Evolutionary conservation across 176 grass and related monocot species (phyloP).

Genomic region (Saccharum spontaneum): DNA sequence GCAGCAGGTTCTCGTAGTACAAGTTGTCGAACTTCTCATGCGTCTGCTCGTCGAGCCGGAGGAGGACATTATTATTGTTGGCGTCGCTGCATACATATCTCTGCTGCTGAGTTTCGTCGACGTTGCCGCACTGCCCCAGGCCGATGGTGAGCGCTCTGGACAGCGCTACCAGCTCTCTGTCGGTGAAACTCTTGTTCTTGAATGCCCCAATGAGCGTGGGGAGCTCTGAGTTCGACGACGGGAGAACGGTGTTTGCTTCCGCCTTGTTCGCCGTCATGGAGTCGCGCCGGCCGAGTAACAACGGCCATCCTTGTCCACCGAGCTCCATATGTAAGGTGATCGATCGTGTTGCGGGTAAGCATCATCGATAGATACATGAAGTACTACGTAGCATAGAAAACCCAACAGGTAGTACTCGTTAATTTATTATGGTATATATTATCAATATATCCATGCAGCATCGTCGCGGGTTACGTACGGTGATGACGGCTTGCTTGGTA

Average conservation of each 20-base stretch:
- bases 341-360: too few relatives aligned
- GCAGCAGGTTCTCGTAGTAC: conserved; percentile 46
- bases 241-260: conserved; percentile 51
- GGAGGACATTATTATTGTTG: too few relatives aligned
- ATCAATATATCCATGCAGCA: too few relatives aligned
- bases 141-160: conserved; percentile 78
- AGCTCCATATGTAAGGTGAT: not conserved
- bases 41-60: conserved; percentile 37
- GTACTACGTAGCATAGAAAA: too few relatives aligned
- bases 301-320: not conserved
- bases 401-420: too few relatives aligned
- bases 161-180: conserved; percentile 48
- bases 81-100: not conserved
- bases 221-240: conserved; percentile 24
- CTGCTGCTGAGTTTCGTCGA: not conserved
- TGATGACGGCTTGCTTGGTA: too few relatives aligned
- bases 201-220: conserved; percentile 38
- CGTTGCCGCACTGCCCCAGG: conserved; percentile 38
- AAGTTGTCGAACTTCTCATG: conserved; percentile 41
- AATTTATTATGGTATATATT: too few relatives aligned
- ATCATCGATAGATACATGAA: too few relatives aligned
- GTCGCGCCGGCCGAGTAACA: conserved; percentile 60
- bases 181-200: conserved; percentile 29
- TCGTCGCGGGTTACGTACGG: too few relatives aligned
- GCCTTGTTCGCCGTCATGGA: conserved; percentile 35